These are phyloP conservation scores for Xylaria polymorpha DNA, from an alignment of 2,329 filamentous ascomycete genomes.

Conservation along the genomic window DNA sequence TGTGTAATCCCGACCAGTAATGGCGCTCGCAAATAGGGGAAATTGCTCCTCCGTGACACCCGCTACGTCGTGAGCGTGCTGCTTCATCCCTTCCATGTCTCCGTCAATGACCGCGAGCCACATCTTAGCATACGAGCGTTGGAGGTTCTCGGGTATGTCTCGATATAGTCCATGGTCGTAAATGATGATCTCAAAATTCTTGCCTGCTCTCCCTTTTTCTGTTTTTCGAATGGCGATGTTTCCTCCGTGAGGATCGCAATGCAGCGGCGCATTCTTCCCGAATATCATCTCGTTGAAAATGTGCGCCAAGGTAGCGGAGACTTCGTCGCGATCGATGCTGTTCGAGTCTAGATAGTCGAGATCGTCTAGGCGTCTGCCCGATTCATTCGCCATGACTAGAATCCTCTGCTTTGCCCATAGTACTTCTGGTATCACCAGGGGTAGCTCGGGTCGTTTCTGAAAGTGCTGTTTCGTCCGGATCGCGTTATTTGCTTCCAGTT, in stretches of 20 bases:
- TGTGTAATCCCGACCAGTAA: conserved; percentile 91
- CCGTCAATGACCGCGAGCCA: conserved; percentile 96
- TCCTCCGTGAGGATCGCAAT: conserved; percentile 96
- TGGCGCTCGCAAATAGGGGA: conserved; percentile 93
- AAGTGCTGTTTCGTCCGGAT: conserved; percentile 84
- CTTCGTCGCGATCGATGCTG: conserved; percentile 92
- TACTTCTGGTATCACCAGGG: conserved; percentile 88
- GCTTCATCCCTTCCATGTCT: conserved; percentile 86
- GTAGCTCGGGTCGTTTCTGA: conserved; percentile 75
- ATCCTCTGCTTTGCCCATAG: conserved; percentile 90
- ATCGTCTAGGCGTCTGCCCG: conserved; percentile 88
- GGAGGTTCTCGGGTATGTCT: conserved; percentile 82
- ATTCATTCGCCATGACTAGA: conserved; percentile 93
- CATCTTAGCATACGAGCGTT: conserved; percentile 92
- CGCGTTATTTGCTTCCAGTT: conserved; percentile 86
- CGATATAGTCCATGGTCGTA: conserved; percentile 98
- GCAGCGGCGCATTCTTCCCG: conserved; percentile 84
- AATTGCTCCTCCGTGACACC: conserved; percentile 91
- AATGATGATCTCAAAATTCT: conserved; percentile 94
- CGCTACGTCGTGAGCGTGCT: conserved; percentile 88
- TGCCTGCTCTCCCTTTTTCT: conserved; percentile 62
- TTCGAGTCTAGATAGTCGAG: conserved; percentile 86
- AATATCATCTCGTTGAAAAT: conserved; percentile 99
- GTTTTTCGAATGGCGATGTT: conserved; percentile 94
- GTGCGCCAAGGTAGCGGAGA: conserved; percentile 86